Evolutionary conservation across 306 rosid species (phyloP).

Genomic region (Fragaria vesca): DNA sequence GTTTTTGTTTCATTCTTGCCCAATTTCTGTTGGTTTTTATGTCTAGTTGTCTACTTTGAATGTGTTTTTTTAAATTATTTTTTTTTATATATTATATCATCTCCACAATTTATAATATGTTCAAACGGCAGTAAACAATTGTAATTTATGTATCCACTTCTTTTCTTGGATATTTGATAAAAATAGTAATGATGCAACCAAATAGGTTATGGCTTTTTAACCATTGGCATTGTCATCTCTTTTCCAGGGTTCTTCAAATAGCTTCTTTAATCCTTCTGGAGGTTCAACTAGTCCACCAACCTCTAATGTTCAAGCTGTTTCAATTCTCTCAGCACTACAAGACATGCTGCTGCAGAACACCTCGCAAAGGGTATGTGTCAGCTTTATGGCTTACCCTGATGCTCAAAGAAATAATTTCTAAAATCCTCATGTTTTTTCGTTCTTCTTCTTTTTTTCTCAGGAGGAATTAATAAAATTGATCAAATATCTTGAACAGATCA

Average conservation of each 20-base stretch:
- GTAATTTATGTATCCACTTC: conserved; percentile 5
- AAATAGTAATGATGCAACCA: conserved; percentile 35
- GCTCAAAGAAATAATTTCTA: conserved; percentile 12
- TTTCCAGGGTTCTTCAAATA: conserved; percentile 68
- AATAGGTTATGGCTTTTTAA: conserved; percentile 54
- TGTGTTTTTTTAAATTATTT: background rate
- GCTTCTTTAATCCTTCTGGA: conserved; percentile 48
- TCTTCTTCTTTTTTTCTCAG: conserved; percentile 40
- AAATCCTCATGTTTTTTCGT: conserved; percentile 11
- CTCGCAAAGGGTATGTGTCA: conserved; percentile 67
- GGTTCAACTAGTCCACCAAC: conserved; percentile 55
- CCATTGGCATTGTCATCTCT: conserved; percentile 44
- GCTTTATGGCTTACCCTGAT: background rate
- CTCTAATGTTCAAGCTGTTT: conserved; percentile 36
- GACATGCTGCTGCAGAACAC: conserved; percentile 75
- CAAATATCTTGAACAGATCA: conserved; percentile 70
- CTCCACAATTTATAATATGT: background rate
- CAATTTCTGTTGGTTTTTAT: background rate
- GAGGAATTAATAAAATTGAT: conserved; percentile 83
- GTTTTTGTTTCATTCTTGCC: background rate
- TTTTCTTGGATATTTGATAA: conserved; percentile 21
- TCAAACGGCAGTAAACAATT: background rate
- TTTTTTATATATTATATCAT: background rate
- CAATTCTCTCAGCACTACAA: conserved; percentile 70
- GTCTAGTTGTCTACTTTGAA: background rate